Evolutionary conservation across 306 rosid genomes (phyloP).

Genomic region (Dryas alaskensis): DNA sequence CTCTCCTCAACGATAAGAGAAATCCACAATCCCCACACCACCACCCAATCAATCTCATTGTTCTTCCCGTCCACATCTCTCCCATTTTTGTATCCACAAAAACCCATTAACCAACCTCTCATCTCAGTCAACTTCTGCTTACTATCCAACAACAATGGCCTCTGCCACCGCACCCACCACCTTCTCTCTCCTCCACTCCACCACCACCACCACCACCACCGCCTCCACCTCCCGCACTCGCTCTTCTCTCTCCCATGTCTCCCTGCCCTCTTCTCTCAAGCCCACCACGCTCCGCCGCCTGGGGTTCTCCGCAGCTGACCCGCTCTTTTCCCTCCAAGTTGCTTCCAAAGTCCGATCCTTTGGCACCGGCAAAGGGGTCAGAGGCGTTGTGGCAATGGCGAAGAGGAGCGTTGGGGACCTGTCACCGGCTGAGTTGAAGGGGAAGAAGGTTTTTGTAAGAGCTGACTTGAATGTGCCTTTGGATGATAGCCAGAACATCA

Average conservation of each 20-base stretch:
- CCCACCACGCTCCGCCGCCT: conserved; percentile 53
- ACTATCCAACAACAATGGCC: conserved; percentile 53
- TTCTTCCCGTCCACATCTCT: conserved; percentile 59
- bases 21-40: conserved; percentile 36
- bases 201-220: conserved; percentile 34
- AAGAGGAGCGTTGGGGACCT: conserved; percentile 93
- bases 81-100: conserved; percentile 16
- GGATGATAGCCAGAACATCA: conserved; percentile 81
- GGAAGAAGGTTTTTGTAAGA: conserved; percentile 86
- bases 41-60: conserved; percentile 54
- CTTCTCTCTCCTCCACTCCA: conserved; percentile 60
- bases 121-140: conserved; percentile 10
- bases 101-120: conserved; percentile 10
- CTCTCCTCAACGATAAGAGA: conserved; percentile 90
- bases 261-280: conserved; percentile 55
- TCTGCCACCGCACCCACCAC: conserved; percentile 64
- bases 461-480: conserved; percentile 94
- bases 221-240: conserved; percentile 41
- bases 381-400: conserved; percentile 77
- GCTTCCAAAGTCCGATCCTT: conserved; percentile 54
- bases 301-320: conserved; percentile 76
- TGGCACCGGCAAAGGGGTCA: conserved; percentile 36
- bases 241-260: conserved; percentile 41
- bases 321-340: conserved; percentile 54
- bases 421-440: conserved; percentile 63